phyloP scores from a whole-genome alignment of 306 rosid species.

The Gynostemma pentaphyllum region DNA sequence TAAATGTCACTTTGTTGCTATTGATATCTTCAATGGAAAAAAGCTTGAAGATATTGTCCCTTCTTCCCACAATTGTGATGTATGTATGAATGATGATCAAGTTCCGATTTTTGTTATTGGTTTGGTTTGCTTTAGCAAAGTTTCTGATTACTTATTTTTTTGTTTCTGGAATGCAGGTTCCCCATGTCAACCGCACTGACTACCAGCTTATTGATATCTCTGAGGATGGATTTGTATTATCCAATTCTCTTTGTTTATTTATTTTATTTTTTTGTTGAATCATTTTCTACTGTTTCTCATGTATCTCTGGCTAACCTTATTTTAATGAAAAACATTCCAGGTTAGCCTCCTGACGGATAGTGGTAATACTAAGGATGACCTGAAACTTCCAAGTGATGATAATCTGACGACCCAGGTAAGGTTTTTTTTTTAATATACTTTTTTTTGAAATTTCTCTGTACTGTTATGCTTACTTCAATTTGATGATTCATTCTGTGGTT shows the following conservation, averaged over 20 bases:
- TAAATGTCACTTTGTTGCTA: conserved; percentile 91
- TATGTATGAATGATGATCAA: conserved; percentile 46
- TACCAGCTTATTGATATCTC: conserved; percentile 94
- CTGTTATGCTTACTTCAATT: background rate
- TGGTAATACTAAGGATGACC: conserved; percentile 93
- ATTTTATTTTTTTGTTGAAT: conserved; percentile 5
- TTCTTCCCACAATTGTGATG: conserved; percentile 96
- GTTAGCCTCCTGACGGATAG: conserved; percentile 91
- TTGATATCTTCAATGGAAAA: conserved; percentile 84
- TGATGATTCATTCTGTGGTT: background rate
- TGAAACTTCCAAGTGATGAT: conserved; percentile 90
- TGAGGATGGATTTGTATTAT: conserved; percentile 94
- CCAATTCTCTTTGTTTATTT: background rate
- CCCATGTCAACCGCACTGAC: conserved; percentile 92
- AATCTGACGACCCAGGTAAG: conserved; percentile 70
- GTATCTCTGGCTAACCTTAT: background rate
- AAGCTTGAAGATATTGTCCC: conserved; percentile 99
- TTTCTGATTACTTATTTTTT: background rate
- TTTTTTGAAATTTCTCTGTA: background rate
- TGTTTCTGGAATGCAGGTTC: conserved; percentile 42
- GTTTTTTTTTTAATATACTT: background rate
- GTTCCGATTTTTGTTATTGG: background rate
- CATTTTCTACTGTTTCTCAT: background rate
- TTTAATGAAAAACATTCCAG: conserved; percentile 23
- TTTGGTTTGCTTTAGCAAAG: background rate